These are phyloP conservation scores for Hortiboletus flavorubellus DNA, from an alignment of 768 basidiomycete species.

Conservation along the genomic window DNA sequence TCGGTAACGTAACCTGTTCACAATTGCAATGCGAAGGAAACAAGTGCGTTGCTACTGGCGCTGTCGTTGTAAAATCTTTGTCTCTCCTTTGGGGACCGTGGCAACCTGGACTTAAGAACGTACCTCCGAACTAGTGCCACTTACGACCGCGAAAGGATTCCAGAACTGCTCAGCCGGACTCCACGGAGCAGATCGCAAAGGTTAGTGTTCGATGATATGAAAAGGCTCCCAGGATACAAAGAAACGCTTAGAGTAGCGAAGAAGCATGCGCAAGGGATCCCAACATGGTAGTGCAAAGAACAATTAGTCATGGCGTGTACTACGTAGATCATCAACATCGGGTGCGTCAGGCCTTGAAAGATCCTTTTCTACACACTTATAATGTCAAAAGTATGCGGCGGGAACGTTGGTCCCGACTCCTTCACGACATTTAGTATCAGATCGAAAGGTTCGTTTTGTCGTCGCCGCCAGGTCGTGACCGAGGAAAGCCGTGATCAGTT, in stretches of 20 bases:
- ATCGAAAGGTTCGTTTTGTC: too few species aligned
- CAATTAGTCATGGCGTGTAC: background rate
- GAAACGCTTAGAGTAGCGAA: too few species aligned
- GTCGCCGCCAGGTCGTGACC: too few species aligned
- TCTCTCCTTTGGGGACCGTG: too few species aligned
- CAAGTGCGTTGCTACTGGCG: background rate
- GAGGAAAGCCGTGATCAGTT: too few species aligned
- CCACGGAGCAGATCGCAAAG: background rate
- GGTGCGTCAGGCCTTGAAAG: too few species aligned
- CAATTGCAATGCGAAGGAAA: background rate
- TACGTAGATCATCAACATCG: too few species aligned
- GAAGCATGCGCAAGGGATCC: background rate
- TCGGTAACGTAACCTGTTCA: background rate
- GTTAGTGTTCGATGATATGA: background rate
- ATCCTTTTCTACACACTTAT: too few species aligned
- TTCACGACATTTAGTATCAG: too few species aligned
- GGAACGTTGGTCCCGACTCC: too few species aligned
- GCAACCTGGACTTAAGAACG: background rate
- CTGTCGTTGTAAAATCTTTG: constrained; percentile 6
- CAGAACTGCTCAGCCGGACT: background rate
- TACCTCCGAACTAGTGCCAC: background rate
- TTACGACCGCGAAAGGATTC: background rate
- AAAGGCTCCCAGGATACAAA: background rate
- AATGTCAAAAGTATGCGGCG: too few species aligned
- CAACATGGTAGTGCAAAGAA: background rate